Percentiles rank a stretch among this genome's conserved stretches.
These are phyloP conservation scores for Pleurotus pulmonarius DNA, from an alignment of 768 basidiomycete genomes.

Conservation along the genomic window DNA sequence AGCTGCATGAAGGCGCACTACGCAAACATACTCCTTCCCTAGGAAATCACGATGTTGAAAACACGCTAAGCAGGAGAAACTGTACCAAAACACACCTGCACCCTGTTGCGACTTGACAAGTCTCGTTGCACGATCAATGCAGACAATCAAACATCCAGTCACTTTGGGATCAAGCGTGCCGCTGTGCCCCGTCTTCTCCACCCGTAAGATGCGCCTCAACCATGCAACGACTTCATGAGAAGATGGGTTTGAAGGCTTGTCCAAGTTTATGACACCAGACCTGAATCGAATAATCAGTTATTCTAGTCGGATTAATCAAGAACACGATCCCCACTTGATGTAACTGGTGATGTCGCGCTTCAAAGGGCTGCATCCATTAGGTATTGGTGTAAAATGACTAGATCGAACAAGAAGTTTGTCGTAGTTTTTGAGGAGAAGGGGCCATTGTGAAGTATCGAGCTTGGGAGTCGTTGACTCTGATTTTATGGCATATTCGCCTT, in stretches of 20 bases:
- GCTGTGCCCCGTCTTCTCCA: conserved; percentile 98
- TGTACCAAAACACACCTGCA: conserved; percentile 60
- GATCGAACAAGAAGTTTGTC: conserved; percentile 94
- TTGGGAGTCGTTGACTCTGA: conserved; percentile 69
- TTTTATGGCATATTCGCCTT: conserved; percentile 79
- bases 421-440: conserved; percentile 96
- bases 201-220: conserved; percentile 93
- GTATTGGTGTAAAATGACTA: conserved; percentile 97
- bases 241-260: conserved; percentile 99
- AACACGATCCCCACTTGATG: conserved; percentile 63
- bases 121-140: conserved; percentile 97
- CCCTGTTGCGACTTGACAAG: conserved; percentile 98
- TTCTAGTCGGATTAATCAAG: not conserved
- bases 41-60: conserved; percentile 2
- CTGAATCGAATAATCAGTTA: conserved; percentile 34
- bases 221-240: conserved; percentile 99
- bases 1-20: conserved; percentile 84
- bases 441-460: conserved; percentile 97
- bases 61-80: not conserved
- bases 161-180: conserved; percentile 99
- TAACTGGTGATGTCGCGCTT: conserved; percentile 92
- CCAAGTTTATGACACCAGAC: conserved; percentile 97
- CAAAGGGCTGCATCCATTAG: conserved; percentile 87
- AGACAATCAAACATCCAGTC: conserved; percentile 97
- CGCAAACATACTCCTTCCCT: conserved; percentile 99